Base-by-base conservation (phyloP, 139 green algal genomes). In the Chlamydomonas eustigma region DNA sequence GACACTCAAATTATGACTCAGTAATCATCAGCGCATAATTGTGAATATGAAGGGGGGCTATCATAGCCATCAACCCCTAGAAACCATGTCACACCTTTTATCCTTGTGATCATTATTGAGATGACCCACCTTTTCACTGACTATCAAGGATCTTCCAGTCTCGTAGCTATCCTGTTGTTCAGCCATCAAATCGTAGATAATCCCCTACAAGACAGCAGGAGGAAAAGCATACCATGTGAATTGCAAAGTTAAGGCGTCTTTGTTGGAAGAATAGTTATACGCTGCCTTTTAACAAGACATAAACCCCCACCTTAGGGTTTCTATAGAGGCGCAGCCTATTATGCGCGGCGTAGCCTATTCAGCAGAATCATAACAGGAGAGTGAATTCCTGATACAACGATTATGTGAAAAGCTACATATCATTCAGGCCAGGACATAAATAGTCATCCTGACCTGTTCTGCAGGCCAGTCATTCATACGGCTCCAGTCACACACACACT, bases 391-490 rank as follows among this genome's bases (percentile, higher is more conserved):
- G n/a, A n/a, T n/a, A n/a, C n/a, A n/a, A n/a, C n/a, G n/a, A n/a
- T n/a, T n/a, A n/a, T n/a, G n/a, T n/a, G n/a, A n/a, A n/a, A n/a
- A n/a, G n/a, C n/a, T n/a, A n/a, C n/a, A n/a, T n/a, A n/a, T n/a
- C n/a, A n/a, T n/a, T n/a, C n/a, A n/a, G n/a, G n/a, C n/a, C n/a
- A n/a, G n/a, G n/a, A n/a, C n/a, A n/a, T n/a, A n/a, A n/a, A n/a
- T n/a, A n/a, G n/a, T n/a, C 52, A 8, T 28, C 52, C 52, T 4
- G 4, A 68, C 52, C 52, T 68, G 52, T 28, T 68, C 52, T 68
- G 52, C 52, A 68, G 52, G 52, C 52, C 52, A 68, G 52, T 68
- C 52, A 28, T 68, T 22, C 52, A 68, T 68, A 6, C 52, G 52
- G 52, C 52, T 68, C 52, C 52, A 68, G 52, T 68, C 52, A 28